Percentiles rank a stretch among this genome's conserved stretches.
Evolutionary conservation across 768 basidiomycete genomes (phyloP).

Genomic region (Naematelia encephala): DNA sequence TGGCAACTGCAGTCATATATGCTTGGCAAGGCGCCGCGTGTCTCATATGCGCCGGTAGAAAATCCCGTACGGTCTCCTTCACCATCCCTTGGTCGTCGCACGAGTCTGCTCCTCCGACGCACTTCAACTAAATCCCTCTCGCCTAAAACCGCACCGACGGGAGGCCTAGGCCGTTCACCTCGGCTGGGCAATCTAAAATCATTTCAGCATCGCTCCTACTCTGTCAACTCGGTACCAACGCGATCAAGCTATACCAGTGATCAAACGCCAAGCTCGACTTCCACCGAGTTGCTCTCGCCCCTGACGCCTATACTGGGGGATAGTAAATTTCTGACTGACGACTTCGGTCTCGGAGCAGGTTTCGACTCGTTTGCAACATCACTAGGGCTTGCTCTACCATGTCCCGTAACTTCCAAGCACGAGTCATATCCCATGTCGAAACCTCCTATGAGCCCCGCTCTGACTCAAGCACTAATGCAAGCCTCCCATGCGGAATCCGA

Average conservation of each 20-base stretch:
- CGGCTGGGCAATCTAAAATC: conserved; percentile 8
- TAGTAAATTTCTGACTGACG: not conserved
- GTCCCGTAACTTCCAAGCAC: not conserved
- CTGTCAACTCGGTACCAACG: not conserved
- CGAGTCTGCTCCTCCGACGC: conserved; percentile 2
- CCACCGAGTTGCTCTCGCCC: not conserved
- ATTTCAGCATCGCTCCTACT: not conserved
- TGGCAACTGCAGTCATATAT: conserved; percentile 97
- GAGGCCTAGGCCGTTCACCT: conserved; percentile 5
- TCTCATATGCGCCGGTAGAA: conserved; percentile 75
- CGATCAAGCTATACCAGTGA: not conserved
- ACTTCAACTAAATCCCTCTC: not conserved
- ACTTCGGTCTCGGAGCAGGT: conserved; percentile 24
- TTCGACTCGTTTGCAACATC: conserved; percentile 16
- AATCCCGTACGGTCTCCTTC: conserved; percentile 57
- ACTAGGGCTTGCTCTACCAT: conserved; percentile 9
- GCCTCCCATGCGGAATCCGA: conserved; percentile 94
- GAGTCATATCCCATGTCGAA: not conserved
- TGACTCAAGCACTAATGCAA: conserved; percentile 86
- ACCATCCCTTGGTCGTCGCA: not conserved
- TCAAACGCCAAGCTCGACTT: not conserved
- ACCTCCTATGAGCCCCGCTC: conserved; percentile 7
- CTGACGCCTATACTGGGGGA: not conserved
- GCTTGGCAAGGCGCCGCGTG: conserved; percentile 88
- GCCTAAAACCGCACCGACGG: not conserved